Evolutionary conservation across 768 basidiomycete species (phyloP).

Genomic region (Rossbeevera mucosa): DNA sequence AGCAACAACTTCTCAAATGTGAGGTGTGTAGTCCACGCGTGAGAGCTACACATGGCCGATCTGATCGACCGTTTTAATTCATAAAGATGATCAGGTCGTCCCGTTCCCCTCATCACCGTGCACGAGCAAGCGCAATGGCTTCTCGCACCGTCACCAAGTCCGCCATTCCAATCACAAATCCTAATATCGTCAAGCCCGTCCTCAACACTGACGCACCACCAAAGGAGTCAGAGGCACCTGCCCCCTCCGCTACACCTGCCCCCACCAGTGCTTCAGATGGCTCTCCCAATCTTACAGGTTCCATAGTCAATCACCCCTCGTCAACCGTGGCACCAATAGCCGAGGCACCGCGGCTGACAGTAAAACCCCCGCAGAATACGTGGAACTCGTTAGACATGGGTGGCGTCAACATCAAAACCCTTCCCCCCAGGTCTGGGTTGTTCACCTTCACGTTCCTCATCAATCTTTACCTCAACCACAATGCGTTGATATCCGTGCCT

Average conservation of each 20-base stretch:
- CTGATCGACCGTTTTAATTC: slow-evolving; percentile 20
- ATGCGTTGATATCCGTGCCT: slow-evolving; percentile 72
- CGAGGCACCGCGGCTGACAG: slow-evolving; percentile 60
- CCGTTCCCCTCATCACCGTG: slow-evolving; percentile 89
- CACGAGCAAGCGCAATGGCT: slow-evolving; percentile 91
- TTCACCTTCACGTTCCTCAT: slow-evolving; percentile 91
- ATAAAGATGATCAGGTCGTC: slow-evolving; percentile 76
- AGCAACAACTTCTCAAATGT: slow-evolving; percentile 87
- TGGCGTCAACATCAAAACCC: slow-evolving; percentile 87
- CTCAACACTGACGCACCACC: slow-evolving; percentile 24
- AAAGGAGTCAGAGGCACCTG: slow-evolving; percentile 30
- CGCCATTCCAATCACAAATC: slow-evolving; percentile 89
- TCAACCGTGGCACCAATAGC: slow-evolving; percentile 72
- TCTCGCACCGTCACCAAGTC: slow-evolving; percentile 82
- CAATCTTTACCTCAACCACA: slow-evolving; percentile 95
- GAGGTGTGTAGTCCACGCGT: slow-evolving; percentile 59
- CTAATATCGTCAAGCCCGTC: slow-evolving; percentile 59
- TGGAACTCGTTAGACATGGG: slow-evolving; percentile 97
- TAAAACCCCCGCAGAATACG: slow-evolving; percentile 65
- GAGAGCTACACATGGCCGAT: slow-evolving; percentile 15
- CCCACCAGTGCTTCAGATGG: slow-evolving; percentile 31
- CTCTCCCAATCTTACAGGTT: slow-evolving; percentile 33
- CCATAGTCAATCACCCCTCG: slow-evolving; percentile 58
- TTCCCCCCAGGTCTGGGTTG: slow-evolving; percentile 70
- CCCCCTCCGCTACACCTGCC: slow-evolving; percentile 27